Evolutionary conservation across 73 alveolate genomes (phyloP), one percentile per base, ranked within the genome.

Genomic region (Diophrys sp.): DNA sequence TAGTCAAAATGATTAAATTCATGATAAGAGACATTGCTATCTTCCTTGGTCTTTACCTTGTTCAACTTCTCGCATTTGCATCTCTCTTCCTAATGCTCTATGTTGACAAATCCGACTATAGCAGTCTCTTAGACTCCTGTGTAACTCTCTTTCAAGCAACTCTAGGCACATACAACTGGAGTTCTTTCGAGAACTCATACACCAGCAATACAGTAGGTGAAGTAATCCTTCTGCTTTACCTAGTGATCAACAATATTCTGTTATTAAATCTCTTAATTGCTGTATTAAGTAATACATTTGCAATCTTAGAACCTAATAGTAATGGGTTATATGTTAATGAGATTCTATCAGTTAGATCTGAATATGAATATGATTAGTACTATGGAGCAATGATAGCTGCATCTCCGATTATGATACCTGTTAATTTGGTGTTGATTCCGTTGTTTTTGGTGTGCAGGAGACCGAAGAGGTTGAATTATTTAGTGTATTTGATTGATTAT

Each of bases 1-100:
- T 77, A 5, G 74, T 77, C 32, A 77, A 77, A 67, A 77, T 77
- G 85, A 77, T 77, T 11, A 26, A 57, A n/a, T 54, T 31, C 31
- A 77, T 77, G 85, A 14, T 77, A 23, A 25, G 55, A 14, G 85
- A 77, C n/a, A 77, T 77, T 27, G 25, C 29, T 1, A 67, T 77
- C 27, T 77, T 77, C 71, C 26, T 57, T 54, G 56, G 57, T 26
- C 71, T 77, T 0, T 77, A 54, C 26, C n/a, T 25, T 14, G 29
- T 31, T 1, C 72, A 54, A 14, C 62, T 77, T 2, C 31, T 67
- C 14, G 56, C 62, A 23, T 77, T 77, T 66, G 77, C 76, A 5
- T 27, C 71, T 27, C 32, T 77, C 14, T 71, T 71, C 25, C 27
- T 31, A 31, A 8, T 77, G 29, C 53, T 77, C 29, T 77, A 54